A percentile compares a stretch with the other conserved stretches of the same genome.
These are phyloP conservation scores for Colletotrichum sp. DNA, from an alignment of 2,329 filamentous ascomycete genomes.

Conservation along the genomic window DNA sequence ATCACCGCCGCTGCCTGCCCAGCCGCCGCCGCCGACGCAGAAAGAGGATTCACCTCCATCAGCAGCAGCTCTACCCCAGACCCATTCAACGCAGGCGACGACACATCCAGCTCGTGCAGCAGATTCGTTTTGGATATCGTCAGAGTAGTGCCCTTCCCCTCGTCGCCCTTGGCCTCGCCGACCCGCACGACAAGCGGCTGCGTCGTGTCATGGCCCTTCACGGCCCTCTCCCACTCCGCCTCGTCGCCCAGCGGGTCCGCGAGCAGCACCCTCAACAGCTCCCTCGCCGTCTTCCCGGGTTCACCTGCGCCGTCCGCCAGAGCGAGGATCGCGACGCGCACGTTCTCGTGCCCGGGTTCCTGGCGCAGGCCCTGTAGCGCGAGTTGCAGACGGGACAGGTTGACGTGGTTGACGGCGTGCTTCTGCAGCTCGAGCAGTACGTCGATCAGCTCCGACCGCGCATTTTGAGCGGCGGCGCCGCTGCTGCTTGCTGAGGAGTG, in stretches of 20 bases:
- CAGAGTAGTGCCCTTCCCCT: neutral
- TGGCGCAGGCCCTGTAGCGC: slow-evolving; percentile 70
- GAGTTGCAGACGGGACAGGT: slow-evolving; percentile 74
- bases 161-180: slow-evolving; percentile 3
- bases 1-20: slow-evolving; percentile 37
- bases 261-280: slow-evolving; percentile 71
- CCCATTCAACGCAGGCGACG: slow-evolving; percentile 65
- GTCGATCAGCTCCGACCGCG: slow-evolving; percentile 61
- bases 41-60: slow-evolving; percentile 55
- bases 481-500: neutral
- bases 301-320: slow-evolving; percentile 40
- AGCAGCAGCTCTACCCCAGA: slow-evolving; percentile 70
- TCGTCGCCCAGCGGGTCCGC: slow-evolving; percentile 71
- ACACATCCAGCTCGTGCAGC: slow-evolving; percentile 65
- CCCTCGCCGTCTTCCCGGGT: slow-evolving; percentile 58
- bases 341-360: slow-evolving; percentile 58
- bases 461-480: slow-evolving; percentile 26
- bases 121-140: slow-evolving; percentile 35
- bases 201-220: slow-evolving; percentile 56
- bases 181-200: slow-evolving; percentile 67
- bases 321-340: slow-evolving; percentile 64
- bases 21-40: slow-evolving; percentile 38
- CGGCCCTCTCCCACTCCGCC: slow-evolving; percentile 69
- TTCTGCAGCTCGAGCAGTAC: slow-evolving; percentile 66
- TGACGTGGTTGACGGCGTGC: slow-evolving; percentile 65